Evolutionary conservation across 2,329 filamentous ascomycete genomes (phyloP).

Genomic region (Torrubiella hemipterigena): DNA sequence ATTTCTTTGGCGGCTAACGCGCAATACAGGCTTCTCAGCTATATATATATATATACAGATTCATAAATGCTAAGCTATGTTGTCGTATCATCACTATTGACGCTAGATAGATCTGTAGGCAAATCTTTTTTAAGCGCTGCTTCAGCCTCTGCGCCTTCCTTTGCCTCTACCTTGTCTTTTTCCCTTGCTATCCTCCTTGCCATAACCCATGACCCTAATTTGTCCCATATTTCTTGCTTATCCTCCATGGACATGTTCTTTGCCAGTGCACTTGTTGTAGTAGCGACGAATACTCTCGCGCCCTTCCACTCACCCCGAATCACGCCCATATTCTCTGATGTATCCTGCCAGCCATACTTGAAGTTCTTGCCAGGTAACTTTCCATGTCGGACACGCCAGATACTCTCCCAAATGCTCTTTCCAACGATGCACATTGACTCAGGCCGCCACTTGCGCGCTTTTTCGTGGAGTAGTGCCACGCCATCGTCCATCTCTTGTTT

Average conservation of each 20-base stretch:
- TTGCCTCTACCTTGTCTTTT: too few relatives aligned
- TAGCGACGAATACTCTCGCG: constrained; percentile 74
- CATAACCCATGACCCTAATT: constrained; percentile 73
- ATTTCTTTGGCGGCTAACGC: too few relatives aligned
- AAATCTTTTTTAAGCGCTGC: too few relatives aligned
- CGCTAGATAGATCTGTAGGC: too few relatives aligned
- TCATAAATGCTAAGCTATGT: too few relatives aligned
- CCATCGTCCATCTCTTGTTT: constrained; percentile 69
- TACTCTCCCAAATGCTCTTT: constrained; percentile 79
- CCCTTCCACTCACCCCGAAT: constrained; percentile 50
- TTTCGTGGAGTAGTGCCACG: constrained; percentile 60
- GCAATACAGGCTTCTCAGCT: too few relatives aligned
- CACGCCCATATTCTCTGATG: constrained; percentile 39
- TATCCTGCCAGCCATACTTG: constrained; percentile 75
- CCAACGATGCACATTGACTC: constrained; percentile 71
- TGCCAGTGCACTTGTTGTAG: constrained; percentile 80
- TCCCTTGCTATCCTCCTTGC: constrained; percentile 29
- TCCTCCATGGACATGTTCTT: constrained; percentile 61
- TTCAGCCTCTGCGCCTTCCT: too few relatives aligned
- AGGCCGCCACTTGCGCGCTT: constrained; percentile 57
- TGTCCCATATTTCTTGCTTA: constrained; percentile 77
- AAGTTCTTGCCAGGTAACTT: constrained; percentile 55
- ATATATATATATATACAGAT: too few relatives aligned
- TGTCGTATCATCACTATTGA: too few relatives aligned
- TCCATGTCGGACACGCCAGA: constrained; percentile 62